A percentile compares a stretch with the other conserved stretches of the same genome.
Conservation (phyloP, 176 grass and related monocot genomes). For the Saccharum spontaneum region DNA sequence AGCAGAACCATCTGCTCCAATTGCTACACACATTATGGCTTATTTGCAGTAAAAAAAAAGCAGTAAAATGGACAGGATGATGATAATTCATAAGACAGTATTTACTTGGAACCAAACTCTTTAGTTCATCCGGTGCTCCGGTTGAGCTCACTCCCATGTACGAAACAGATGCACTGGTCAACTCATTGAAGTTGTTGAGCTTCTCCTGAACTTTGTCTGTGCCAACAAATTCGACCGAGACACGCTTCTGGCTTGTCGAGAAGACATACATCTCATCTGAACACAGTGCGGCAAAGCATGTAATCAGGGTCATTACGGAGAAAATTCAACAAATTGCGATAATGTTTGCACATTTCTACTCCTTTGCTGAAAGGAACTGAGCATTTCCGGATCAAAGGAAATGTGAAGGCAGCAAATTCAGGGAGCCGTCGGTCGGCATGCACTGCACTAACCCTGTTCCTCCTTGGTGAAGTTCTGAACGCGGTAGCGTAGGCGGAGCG, state of each 20-base stretch:
- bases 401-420: neutral
- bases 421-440: neutral
- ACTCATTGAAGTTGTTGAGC: slow-evolving; percentile 66
- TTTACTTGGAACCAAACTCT: slow-evolving; percentile 67
- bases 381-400: neutral
- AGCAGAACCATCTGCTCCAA: neutral
- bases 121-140: slow-evolving; percentile 52
- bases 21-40: neutral
- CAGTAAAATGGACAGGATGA: no score
- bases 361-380: neutral
- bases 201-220: slow-evolving; percentile 85
- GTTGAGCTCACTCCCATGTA: slow-evolving; percentile 77
- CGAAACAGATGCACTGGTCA: slow-evolving; percentile 59
- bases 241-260: slow-evolving; percentile 81
- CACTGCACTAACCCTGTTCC: slow-evolving; percentile 52
- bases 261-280: slow-evolving; percentile 96
- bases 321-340: neutral
- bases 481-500: slow-evolving; percentile 57
- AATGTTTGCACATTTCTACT: neutral
- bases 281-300: neutral
- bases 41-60: neutral
- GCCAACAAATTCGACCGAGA: slow-evolving; percentile 77
- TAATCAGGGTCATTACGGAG: neutral
- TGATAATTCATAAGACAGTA: neutral
- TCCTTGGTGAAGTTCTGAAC: slow-evolving; percentile 77